phyloP scores from a whole-genome alignment of 2,329 filamentous ascomycete species.

The Paraphaeosphaeria sporulosa region DNA sequence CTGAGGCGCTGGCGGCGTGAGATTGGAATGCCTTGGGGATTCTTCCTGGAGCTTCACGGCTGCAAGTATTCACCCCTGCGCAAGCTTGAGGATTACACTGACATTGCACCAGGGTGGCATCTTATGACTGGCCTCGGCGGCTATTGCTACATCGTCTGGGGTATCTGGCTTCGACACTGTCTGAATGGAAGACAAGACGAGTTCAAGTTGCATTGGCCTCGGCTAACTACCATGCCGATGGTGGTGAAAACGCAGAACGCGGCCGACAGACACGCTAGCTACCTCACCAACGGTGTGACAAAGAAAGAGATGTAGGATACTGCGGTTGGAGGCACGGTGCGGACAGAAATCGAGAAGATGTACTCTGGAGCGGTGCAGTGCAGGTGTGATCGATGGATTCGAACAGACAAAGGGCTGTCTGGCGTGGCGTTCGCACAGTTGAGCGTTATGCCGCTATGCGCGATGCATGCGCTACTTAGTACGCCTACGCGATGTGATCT shows the following conservation, averaged over 20 bases:
- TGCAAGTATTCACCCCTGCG: slow-evolving; percentile 65
- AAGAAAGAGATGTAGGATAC: slow-evolving; percentile 42
- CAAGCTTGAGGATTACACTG: slow-evolving; percentile 11
- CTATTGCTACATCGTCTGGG: slow-evolving; percentile 86
- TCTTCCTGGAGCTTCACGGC: slow-evolving; percentile 75
- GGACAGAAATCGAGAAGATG: not conserved
- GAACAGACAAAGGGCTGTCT: not conserved
- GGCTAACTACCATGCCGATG: slow-evolving; percentile 62
- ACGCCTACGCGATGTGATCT: slow-evolving; percentile 5
- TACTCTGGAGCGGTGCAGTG: no score
- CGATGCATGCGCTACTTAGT: not conserved
- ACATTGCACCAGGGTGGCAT: slow-evolving; percentile 60
- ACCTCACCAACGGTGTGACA: slow-evolving; percentile 25
- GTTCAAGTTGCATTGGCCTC: slow-evolving; percentile 75
- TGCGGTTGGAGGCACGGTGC: not conserved
- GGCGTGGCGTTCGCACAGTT: not conserved
- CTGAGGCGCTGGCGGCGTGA: slow-evolving; percentile 71
- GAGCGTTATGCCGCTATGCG: slow-evolving; percentile 8
- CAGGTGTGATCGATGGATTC: not conserved
- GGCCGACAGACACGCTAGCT: slow-evolving; percentile 15
- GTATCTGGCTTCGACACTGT: slow-evolving; percentile 80
- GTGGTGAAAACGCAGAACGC: slow-evolving; percentile 50
- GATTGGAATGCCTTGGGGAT: slow-evolving; percentile 80
- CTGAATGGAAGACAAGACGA: slow-evolving; percentile 76
- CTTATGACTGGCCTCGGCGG: slow-evolving; percentile 82